Evolutionary conservation across 2,329 filamentous ascomycete genomes (phyloP).

Genomic region (Paracamarosporium sp.): DNA sequence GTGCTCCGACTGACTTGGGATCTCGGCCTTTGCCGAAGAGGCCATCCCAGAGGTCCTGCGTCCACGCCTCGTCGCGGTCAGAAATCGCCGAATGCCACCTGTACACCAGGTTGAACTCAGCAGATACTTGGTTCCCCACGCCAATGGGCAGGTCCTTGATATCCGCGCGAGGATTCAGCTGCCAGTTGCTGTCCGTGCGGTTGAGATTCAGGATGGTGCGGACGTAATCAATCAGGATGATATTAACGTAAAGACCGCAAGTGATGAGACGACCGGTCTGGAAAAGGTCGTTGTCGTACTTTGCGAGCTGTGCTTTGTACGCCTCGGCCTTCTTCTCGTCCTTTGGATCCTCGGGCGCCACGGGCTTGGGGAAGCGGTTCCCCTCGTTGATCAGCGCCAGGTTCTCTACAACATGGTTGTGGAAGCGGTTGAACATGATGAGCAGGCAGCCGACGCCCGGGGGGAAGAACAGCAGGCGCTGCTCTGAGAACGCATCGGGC

Average conservation of each 20-base stretch:
- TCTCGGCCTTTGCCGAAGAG: constrained; percentile 56
- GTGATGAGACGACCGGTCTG: constrained; percentile 60
- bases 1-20: constrained; percentile 61
- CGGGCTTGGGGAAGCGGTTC: constrained; percentile 75
- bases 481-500: constrained; percentile 73
- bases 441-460: constrained; percentile 72
- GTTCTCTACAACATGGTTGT: constrained; percentile 84
- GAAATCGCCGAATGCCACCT: constrained; percentile 84
- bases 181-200: constrained; percentile 77
- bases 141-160: constrained; percentile 71
- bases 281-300: constrained; percentile 57
- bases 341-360: constrained; percentile 30
- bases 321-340: constrained; percentile 52
- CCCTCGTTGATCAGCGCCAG: constrained; percentile 86
- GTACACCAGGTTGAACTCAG: constrained; percentile 89
- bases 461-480: constrained; percentile 69
- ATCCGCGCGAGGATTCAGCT: constrained; percentile 76
- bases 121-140: constrained; percentile 82
- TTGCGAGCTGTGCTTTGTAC: constrained; percentile 42
- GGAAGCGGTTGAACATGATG: constrained; percentile 76
- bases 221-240: constrained; percentile 61
- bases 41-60: constrained; percentile 61
- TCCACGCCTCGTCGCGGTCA: constrained; percentile 80
- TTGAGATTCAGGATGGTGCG: constrained; percentile 66
- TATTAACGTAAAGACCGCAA: constrained; percentile 61